Conservation (phyloP, 495 filamentous ascomycete genomes). For the Xanthoparmelia taractica region DNA sequence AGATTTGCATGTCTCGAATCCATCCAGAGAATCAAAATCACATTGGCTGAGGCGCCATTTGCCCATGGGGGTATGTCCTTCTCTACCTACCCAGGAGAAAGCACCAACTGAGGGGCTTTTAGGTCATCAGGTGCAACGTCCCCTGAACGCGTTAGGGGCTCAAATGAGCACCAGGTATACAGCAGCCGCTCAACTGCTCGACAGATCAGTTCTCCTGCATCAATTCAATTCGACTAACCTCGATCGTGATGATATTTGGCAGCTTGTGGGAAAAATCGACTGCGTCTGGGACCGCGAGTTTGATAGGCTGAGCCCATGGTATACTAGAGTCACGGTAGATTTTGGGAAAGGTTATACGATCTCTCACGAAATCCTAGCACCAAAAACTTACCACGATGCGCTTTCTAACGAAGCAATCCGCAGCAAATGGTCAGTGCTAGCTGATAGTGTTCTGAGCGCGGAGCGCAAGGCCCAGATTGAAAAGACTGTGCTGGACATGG, state of each 20-base stretch:
- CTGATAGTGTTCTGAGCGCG: slow-evolving; percentile 28
- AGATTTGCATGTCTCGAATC: slow-evolving; percentile 21
- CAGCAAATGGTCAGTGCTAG: slow-evolving; percentile 31
- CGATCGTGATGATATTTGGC: slow-evolving; percentile 36
- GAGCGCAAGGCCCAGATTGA: slow-evolving; percentile 31
- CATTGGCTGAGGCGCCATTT: slow-evolving; percentile 25
- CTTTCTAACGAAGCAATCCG: slow-evolving; percentile 35
- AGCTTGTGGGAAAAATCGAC: slow-evolving; percentile 32
- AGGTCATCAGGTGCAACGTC: slow-evolving; percentile 32
- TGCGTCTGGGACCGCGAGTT: slow-evolving; percentile 31
- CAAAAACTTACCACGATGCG: slow-evolving; percentile 27
- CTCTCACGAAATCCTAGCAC: slow-evolving; percentile 22
- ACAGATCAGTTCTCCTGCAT: slow-evolving; percentile 31
- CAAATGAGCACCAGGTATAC: slow-evolving; percentile 42
- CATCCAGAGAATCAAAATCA: slow-evolving; percentile 26
- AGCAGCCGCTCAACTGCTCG: slow-evolving; percentile 37
- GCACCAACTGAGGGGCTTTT: slow-evolving; percentile 30
- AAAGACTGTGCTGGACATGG: slow-evolving; percentile 29
- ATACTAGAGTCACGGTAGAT: slow-evolving; percentile 5
- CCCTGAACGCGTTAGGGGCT: slow-evolving; percentile 33
- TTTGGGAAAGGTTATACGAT: slow-evolving; percentile 22
- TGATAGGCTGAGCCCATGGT: slow-evolving; percentile 15
- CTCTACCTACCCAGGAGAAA: slow-evolving; percentile 12
- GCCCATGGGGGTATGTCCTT: slow-evolving; percentile 23
- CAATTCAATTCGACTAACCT: slow-evolving; percentile 32